Evolutionary conservation across 2,329 filamentous ascomycete genomes (phyloP).

Genomic region (Pseudocercospora pini-densiflorae): DNA sequence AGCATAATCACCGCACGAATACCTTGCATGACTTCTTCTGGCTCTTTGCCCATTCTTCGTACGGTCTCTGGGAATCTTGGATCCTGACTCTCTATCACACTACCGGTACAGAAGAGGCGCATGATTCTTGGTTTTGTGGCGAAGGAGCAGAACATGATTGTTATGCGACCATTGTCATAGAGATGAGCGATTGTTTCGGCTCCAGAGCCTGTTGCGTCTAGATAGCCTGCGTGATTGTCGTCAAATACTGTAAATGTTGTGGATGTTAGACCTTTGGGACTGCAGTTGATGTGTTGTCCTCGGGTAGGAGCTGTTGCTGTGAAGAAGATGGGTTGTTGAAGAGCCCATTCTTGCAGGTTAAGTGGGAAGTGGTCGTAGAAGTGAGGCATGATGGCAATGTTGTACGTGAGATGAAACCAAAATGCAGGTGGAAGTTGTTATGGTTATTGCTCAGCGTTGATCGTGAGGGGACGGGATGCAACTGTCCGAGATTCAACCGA

Average conservation of each 20-base stretch:
- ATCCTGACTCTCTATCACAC: constrained; percentile 64
- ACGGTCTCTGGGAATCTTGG: constrained; percentile 43
- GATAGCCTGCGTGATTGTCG: constrained; percentile 65
- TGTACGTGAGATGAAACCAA: not conserved
- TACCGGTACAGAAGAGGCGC: constrained; percentile 64
- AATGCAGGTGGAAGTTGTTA: not conserved
- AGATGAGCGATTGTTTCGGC: constrained; percentile 63
- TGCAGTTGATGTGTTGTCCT: constrained; percentile 73
- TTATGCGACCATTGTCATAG: not conserved
- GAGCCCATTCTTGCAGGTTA: constrained; percentile 66
- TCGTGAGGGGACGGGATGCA: too few species aligned
- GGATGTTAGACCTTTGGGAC: constrained; percentile 70
- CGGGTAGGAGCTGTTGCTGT: constrained; percentile 71
- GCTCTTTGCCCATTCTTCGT: constrained; percentile 27
- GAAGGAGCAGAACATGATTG: constrained; percentile 69
- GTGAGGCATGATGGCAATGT: constrained; percentile 55
- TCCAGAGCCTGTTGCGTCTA: constrained; percentile 75
- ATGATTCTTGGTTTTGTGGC: constrained; percentile 63
- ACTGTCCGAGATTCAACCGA: too few species aligned
- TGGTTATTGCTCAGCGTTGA: too few species aligned
- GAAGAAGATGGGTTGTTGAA: constrained; percentile 73
- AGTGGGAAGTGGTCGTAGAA: constrained; percentile 61
- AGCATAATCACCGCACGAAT: constrained; percentile 65
- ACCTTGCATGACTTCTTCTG: constrained; percentile 46
- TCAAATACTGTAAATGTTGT: constrained; percentile 65